Conservation (phyloP, 208 protist species). For the Leishmania tropica region DNA sequence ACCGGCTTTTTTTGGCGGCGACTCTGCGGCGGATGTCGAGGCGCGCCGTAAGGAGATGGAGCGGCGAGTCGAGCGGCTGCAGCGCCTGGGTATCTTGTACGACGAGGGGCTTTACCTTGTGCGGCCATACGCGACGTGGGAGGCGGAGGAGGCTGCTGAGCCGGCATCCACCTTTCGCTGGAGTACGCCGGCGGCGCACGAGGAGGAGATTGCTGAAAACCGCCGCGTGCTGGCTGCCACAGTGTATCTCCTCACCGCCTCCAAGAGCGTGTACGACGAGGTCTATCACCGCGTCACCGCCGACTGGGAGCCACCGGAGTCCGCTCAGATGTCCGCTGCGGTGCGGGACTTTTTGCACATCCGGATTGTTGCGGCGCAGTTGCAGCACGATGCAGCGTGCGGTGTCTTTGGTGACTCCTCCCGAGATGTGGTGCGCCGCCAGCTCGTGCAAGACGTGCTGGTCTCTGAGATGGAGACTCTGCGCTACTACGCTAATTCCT, state of each 20-base stretch:
- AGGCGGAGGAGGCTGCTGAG: conserved; percentile 25
- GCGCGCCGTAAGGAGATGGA: conserved; percentile 24
- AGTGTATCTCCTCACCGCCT: conserved; percentile 18
- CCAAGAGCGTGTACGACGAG: conserved; percentile 28
- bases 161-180: conserved; percentile 16
- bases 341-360: conserved; percentile 25
- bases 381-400: conserved; percentile 12
- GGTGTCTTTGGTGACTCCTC: conserved; percentile 24
- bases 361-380: conserved; percentile 14
- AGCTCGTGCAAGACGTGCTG: conserved; percentile 40
- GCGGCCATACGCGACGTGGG: conserved; percentile 34
- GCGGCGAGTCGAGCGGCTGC: conserved; percentile 64
- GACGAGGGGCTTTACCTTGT: conserved; percentile 85
- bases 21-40: not conserved
- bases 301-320: conserved; percentile 45
- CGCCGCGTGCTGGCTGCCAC: conserved; percentile 38
- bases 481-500: conserved; percentile 25
- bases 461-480: conserved; percentile 51
- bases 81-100: conserved; percentile 76
- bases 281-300: conserved; percentile 44
- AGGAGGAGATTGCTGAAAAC: conserved; percentile 35
- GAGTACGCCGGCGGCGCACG: conserved; percentile 20
- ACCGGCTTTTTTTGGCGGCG: conserved; percentile 7
- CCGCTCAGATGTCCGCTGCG: not conserved
- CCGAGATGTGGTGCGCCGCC: conserved; percentile 23